These are phyloP conservation scores for Ochromonas danica DNA, from an alignment of 108 stramenopile genomes.

Conservation along the genomic window DNA sequence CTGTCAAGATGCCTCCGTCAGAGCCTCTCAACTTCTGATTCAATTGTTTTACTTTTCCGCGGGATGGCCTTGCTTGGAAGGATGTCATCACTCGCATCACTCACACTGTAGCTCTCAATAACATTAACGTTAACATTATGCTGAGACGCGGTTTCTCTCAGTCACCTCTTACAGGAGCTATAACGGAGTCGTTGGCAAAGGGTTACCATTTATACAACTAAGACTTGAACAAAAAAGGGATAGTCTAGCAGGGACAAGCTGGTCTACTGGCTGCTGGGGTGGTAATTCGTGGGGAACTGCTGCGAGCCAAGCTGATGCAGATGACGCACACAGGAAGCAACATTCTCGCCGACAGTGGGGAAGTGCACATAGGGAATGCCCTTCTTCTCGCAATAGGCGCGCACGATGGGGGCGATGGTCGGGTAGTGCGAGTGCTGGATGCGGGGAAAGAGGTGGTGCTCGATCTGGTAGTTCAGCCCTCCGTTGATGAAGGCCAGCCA, in stretches of 20 bases:
- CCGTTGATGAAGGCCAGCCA: conserved; percentile 63
- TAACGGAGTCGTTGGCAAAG: too few relatives aligned
- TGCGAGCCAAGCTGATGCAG: neutral
- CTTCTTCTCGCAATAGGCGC: conserved; percentile 83
- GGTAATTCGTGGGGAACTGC: neutral
- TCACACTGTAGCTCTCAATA: too few relatives aligned
- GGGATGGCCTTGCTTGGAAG: too few relatives aligned
- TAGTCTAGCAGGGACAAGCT: too few relatives aligned
- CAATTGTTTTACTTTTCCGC: too few relatives aligned
- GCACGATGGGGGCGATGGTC: conserved; percentile 90
- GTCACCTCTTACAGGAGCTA: too few relatives aligned
- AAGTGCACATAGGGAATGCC: conserved; percentile 73
- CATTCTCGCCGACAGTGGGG: conserved; percentile 35
- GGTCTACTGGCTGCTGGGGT: neutral
- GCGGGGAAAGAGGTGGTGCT: conserved; percentile 79
- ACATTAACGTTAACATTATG: too few relatives aligned
- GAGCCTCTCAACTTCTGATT: too few relatives aligned
- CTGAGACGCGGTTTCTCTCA: too few relatives aligned
- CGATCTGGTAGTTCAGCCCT: conserved; percentile 80
- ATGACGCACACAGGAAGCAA: conserved; percentile 11
- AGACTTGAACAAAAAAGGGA: too few relatives aligned
- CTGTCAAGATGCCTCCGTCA: neutral
- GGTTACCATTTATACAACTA: too few relatives aligned
- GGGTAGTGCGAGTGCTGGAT: conserved; percentile 92
- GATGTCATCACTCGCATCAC: too few relatives aligned